Base-by-base conservation (phyloP, 2,329 filamentous ascomycete genomes). In the Eutypa lata region DNA sequence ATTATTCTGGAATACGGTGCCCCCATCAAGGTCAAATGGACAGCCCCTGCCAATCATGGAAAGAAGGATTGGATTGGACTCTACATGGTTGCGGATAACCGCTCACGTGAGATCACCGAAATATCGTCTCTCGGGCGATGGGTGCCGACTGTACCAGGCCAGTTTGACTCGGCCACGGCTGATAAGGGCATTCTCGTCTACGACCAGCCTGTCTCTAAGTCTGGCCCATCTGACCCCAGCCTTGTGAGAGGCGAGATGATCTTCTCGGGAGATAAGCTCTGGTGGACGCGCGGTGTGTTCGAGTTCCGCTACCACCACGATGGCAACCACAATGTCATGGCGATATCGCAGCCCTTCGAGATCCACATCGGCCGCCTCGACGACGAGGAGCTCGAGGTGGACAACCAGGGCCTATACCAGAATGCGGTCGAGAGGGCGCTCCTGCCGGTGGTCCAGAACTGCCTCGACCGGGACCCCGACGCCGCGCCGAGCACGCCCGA, bases 291-390 rank as follows among this genome's bases (percentile, higher is more conserved):
- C 56, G 94, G 94, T 51, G 89, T 95, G 3, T 99, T 96, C 66
- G 94, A 99, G 67, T 95, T 99, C 76, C 86, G 94, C 40, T 97
- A 97, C 73, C 94, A 99, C 72, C 94, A 99, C 71, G 87, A 90
- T 61, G 91, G 91, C 52, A 89, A 88, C 64, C 91, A 99, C 73
- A 90, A 89, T 60, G 92, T 96, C 65, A 94, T 99, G 89, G 85
- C 91, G 18, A 89, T 97, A 55, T 97, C 92, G 5, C 83, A 91
- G 61, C 92, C 94, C 0, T 99, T 99, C 63, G 93, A 97, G 70
- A 88, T 97, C 52, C 84, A 86, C 45, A 91, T 97, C 57, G 78
- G 82, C 31, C 87, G 86, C 43, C 96, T 96, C 63, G 88, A 91
- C 57, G 82, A 86, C 33, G 89, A 91, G 49, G 88, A 91, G 11